Percentiles rank a stretch among this genome's conserved stretches.
These are phyloP conservation scores for Pisolithus sp. DNA, from an alignment of 768 basidiomycete genomes.

Conservation along the genomic window DNA sequence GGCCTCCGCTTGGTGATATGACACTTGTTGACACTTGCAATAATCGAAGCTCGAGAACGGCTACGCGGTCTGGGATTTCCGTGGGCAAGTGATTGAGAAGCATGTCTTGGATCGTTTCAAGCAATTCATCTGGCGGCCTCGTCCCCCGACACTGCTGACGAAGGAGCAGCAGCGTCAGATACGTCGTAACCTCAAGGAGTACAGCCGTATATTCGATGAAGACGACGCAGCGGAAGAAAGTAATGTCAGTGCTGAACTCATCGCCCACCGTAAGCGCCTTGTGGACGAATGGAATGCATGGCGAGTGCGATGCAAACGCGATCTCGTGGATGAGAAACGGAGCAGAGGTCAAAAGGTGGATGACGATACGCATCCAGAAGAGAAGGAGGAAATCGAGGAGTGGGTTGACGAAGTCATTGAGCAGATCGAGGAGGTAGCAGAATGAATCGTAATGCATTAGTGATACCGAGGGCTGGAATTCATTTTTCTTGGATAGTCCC, in stretches of 20 bases:
- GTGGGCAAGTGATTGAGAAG: constrained; percentile 90
- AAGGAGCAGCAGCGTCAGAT: constrained; percentile 86
- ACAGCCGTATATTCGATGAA: constrained; percentile 88
- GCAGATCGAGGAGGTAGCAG: constrained; percentile 77
- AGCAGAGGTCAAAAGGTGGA: constrained; percentile 31
- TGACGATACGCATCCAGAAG: constrained; percentile 41
- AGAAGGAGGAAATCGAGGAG: constrained; percentile 87
- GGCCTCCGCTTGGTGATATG: not conserved
- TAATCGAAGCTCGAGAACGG: constrained; percentile 85
- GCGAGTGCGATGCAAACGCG: constrained; percentile 66
- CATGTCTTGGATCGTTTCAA: constrained; percentile 92
- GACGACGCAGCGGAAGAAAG: constrained; percentile 95
- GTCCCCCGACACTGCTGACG: constrained; percentile 80
- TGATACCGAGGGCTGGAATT: not conserved
- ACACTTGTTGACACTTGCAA: constrained; percentile 6
- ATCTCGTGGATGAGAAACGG: constrained; percentile 51
- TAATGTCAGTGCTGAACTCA: constrained; percentile 88
- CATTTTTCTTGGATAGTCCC: not conserved
- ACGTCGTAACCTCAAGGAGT: constrained; percentile 85
- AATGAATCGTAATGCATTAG: constrained; percentile 34
- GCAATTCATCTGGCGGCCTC: constrained; percentile 97
- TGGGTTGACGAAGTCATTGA: constrained; percentile 93
- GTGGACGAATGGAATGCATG: constrained; percentile 99
- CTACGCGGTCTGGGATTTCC: constrained; percentile 96
- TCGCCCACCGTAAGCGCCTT: constrained; percentile 82